These are phyloP conservation scores for Barnettozyma vustinii DNA, from an alignment of 805 yeast genomes.

Conservation along the genomic window DNA sequence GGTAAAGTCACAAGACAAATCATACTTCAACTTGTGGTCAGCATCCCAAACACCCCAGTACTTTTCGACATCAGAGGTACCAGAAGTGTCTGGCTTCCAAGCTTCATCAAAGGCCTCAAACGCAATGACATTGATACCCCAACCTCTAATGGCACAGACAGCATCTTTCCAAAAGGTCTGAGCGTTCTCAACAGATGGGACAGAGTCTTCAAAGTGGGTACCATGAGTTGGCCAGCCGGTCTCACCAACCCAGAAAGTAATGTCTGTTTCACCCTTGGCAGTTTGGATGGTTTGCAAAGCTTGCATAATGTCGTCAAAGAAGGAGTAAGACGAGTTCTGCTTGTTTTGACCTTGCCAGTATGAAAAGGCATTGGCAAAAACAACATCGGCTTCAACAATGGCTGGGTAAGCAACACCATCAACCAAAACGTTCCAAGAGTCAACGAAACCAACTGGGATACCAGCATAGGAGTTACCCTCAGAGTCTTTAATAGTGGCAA, in stretches of 20 bases:
- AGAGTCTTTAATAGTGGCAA: slow-evolving; percentile 64
- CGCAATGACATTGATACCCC: slow-evolving; percentile 90
- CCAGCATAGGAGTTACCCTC: slow-evolving; percentile 71
- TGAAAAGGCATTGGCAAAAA: slow-evolving; percentile 93
- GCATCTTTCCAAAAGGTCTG: slow-evolving; percentile 79
- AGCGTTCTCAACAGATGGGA: slow-evolving; percentile 73
- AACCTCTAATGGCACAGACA: slow-evolving; percentile 87
- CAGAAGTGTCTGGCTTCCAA: slow-evolving; percentile 92
- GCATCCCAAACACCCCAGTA: slow-evolving; percentile 90
- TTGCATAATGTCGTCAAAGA: slow-evolving; percentile 97
- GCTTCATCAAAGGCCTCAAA: slow-evolving; percentile 95
- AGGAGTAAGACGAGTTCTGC: slow-evolving; percentile 80
- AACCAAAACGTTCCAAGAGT: slow-evolving; percentile 90
- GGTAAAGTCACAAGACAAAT: slow-evolving; percentile 41
- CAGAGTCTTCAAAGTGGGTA: slow-evolving; percentile 57
- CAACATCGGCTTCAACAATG: slow-evolving; percentile 75
- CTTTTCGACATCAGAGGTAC: slow-evolving; percentile 80
- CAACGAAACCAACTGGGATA: slow-evolving; percentile 86
- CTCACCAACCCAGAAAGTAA: slow-evolving; percentile 93
- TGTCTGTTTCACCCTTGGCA: slow-evolving; percentile 78
- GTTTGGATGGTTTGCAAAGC: slow-evolving; percentile 87
- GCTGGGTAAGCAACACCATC: slow-evolving; percentile 70
- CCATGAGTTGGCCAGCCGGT: slow-evolving; percentile 97
- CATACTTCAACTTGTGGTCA: slow-evolving; percentile 40
- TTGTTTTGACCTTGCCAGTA: slow-evolving; percentile 97